phyloP scores from a whole-genome alignment of 257 asterid genomes.

The Parsonsia alboflavescens region DNA sequence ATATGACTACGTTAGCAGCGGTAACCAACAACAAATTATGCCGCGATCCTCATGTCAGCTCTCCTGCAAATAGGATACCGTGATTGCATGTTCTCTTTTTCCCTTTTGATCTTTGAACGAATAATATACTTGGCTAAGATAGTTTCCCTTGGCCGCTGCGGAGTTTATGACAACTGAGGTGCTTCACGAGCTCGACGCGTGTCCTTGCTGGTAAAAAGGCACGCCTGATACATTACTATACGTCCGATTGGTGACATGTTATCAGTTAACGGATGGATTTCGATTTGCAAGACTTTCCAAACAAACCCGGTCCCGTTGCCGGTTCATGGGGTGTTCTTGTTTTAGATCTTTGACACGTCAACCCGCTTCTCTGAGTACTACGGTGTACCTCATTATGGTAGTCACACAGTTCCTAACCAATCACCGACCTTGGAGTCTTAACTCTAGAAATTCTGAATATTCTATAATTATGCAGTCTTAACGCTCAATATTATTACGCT shows the following conservation, averaged over 20 bases:
- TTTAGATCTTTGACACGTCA: not conserved
- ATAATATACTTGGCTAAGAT: conserved; percentile 4
- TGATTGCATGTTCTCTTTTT: too few relatives aligned
- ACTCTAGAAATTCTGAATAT: too few relatives aligned
- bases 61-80: not conserved
- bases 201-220: not conserved
- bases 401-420: not conserved
- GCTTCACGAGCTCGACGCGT: not conserved
- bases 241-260: not conserved
- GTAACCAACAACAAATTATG: conserved; percentile 1
- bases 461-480: too few relatives aligned
- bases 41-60: conserved; percentile 4
- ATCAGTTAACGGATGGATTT: not conserved
- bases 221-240: not conserved
- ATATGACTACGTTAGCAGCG: not conserved
- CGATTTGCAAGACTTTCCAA: not conserved
- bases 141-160: not conserved
- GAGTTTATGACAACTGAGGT: not conserved
- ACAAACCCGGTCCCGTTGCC: not conserved
- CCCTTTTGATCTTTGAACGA: not conserved
- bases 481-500: too few relatives aligned
- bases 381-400: too few relatives aligned
- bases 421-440: not conserved
- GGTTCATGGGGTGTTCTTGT: not conserved
- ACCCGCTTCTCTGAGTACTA: too few relatives aligned